Evolutionary conservation across 192 early-diverging fungal genomes (phyloP), one percentile per base, ranked within the genome.

Genomic region (Cetraspora pellucida): DNA sequence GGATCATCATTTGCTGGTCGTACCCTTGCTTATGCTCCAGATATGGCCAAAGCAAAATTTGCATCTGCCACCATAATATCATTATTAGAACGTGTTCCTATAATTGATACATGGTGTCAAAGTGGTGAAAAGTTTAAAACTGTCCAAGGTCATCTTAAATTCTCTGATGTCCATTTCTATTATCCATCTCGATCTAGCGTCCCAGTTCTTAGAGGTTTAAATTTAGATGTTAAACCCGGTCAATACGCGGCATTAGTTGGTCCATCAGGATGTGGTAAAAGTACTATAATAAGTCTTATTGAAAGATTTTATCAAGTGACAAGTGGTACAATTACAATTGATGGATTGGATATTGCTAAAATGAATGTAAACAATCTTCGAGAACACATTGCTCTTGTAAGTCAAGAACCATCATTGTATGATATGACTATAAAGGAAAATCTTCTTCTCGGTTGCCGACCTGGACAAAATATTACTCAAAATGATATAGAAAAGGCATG

Each of bases 161-260:
- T 78, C 21, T 64, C 75, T 16, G 74, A 81, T 6, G 85, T 86
- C 19, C 60, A 83, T 27, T 86, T 86, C 37, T 47, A 67, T 11
- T 93, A 93, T 80, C 92, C 90, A 6, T 81, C 87, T 9, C 86
- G 90, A 21, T 76, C 85, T 1, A 83, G 90, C 55, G 85, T 90
- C 55, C 82, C 85, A 1, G 87, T 93, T 70, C 80, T 92, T 43
- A 75, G 85, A 8, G 80, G 83, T 58, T 81, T 91, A 28, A 78
- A 78, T 57, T 81, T 93, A 30, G 71, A 84, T 28, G 82, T 92
- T 30, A 74, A 82, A 30, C 70, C 88, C 27, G 92, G 92, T 25
- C 80, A 86, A 76, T 94, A 91, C n/a, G 88, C 92, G 44, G 94
- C 94, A 14, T 80, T 95, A 23, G 93, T 95, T 14, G 94, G 94